Evolutionary conservation across 805 yeast species (phyloP).

Genomic region (Metschnikowia borealis): DNA sequence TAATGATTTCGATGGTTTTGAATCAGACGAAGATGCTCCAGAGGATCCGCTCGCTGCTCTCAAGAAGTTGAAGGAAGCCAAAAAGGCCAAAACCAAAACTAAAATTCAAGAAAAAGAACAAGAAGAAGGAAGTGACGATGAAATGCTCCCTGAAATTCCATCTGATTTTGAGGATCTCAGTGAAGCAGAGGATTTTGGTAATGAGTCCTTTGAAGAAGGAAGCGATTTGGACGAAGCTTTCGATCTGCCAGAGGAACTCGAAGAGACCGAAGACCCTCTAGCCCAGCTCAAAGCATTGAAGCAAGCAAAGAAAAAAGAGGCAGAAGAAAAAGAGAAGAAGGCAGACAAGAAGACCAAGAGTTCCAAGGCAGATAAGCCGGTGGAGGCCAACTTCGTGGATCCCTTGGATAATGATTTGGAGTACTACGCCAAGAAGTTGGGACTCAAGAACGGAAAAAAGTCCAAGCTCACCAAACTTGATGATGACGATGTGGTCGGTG

Average conservation of each 20-base stretch:
- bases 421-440: slow-evolving; percentile 79
- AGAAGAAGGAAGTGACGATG: background rate
- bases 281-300: slow-evolving; percentile 22
- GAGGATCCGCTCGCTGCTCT: slow-evolving; percentile 26
- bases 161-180: background rate
- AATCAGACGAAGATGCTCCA: slow-evolving; percentile 9
- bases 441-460: slow-evolving; percentile 54
- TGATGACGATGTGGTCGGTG: slow-evolving; percentile 77
- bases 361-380: slow-evolving; percentile 7
- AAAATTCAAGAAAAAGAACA: too few relatives aligned
- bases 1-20: slow-evolving; percentile 25
- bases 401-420: slow-evolving; percentile 64
- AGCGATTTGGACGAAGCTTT: slow-evolving; percentile 12
- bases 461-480: slow-evolving; percentile 44
- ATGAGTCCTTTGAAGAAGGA: slow-evolving; percentile 13
- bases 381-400: slow-evolving; percentile 18
- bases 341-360: background rate
- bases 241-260: slow-evolving; percentile 10
- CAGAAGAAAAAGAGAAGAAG: background rate
- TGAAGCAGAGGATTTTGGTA: slow-evolving; percentile 1
- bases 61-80: slow-evolving; percentile 14
- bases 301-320: slow-evolving; percentile 7
- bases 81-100: background rate
- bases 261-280: slow-evolving; percentile 22
- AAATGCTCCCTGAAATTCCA: slow-evolving; percentile 1